These are phyloP conservation scores for Eucalyptus marginata DNA, from an alignment of 345 rosid genomes.

Conservation along the genomic window DNA sequence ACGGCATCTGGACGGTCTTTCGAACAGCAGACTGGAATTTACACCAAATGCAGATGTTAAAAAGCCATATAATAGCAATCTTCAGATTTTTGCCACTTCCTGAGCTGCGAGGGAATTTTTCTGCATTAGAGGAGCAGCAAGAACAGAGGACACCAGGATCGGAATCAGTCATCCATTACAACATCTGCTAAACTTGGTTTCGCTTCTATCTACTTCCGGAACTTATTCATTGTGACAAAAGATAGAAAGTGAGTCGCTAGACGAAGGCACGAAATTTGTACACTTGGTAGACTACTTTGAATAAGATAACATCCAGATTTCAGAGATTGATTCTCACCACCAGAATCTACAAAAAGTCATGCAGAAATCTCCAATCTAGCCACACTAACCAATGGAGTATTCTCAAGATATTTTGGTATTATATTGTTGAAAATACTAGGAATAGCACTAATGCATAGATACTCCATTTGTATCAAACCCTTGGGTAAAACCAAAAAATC, in stretches of 20 bases:
- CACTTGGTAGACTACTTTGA: not conserved
- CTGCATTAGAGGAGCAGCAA: not conserved
- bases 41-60: not conserved
- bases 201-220: not conserved
- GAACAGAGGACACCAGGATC: not conserved
- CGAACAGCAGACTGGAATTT: not conserved
- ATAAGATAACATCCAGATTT: not conserved
- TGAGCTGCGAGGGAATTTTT: not conserved
- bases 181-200: not conserved
- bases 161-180: not conserved
- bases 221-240: not conserved
- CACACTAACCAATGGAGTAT: not conserved
- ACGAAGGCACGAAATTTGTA: not conserved
- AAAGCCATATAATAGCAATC: not conserved
- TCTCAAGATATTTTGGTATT: not conserved
- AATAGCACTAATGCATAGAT: not conserved
- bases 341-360: not conserved
- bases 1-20: not conserved
- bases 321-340: not conserved
- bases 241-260: not conserved
- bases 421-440: not conserved
- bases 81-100: not conserved
- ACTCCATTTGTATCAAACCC: not conserved
- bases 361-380: not conserved
- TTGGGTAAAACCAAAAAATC: not conserved